Base-by-base conservation (phyloP, 129 eudicot genomes). In the Arctium lappa region DNA sequence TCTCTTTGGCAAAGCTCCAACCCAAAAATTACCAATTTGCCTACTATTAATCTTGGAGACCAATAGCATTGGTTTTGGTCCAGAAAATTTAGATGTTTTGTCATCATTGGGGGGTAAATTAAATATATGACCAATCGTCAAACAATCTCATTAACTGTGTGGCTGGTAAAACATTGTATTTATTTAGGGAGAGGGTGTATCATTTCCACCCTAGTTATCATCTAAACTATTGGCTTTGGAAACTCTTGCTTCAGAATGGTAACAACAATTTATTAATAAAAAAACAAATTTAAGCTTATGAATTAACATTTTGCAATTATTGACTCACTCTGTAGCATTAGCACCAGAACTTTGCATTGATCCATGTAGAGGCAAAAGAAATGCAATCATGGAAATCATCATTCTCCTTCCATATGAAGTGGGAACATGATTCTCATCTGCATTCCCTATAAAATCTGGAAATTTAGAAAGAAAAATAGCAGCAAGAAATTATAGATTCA, bases 301-400 rank as follows among this genome's bases (percentile, higher is more conserved):
- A 78, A 29, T 65, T 30, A 44, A 81, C 79, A 56, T 8, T 81
- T 30, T 39, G 68, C 70, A 75, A 27, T 37, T 46, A 79, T 62
- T 46, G 38, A 77, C 97, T 87, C 84, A 94, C 98, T 90, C 93
- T 9, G 86, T 82, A 81, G 94, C 90, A 84, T 50, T 80, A 80
- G 84, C 88, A 33, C 22, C 79, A 76, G 72, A 79, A 63, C 29
- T 48, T 56, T 50, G 83, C 9, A 46, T 32, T 83, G 74, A 33
- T 81, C 53, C 80, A 60, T 83, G 86, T 44, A 87, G 68, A 81
- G 91, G 90, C 62, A 91, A 69, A 77, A 94, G 81, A 66, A 89
- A 80, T 53, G 91, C 68, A 18, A 95, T 27, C 86, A 86, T 50
- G 72, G 84, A 89, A 60, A 88, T 38, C 60, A 88, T 71, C 78